These are phyloP conservation scores for Tuber melanosporum DNA, from an alignment of 495 filamentous ascomycete genomes.

Conservation along the genomic window DNA sequence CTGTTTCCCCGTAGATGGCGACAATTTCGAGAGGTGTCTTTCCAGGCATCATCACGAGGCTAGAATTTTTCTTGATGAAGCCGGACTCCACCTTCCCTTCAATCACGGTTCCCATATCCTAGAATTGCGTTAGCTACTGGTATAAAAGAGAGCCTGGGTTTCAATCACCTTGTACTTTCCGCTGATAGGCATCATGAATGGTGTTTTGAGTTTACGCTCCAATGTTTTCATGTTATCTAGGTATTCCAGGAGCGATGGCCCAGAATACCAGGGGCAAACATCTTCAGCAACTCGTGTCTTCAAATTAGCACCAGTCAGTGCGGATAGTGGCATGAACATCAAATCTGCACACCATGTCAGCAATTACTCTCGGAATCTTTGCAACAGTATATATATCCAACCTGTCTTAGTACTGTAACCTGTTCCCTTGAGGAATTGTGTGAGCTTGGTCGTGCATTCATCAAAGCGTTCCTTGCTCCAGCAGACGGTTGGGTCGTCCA, in stretches of 20 bases:
- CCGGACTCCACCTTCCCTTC: conserved; percentile 97
- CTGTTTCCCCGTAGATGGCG: conserved; percentile 88
- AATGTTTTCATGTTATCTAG: conserved; percentile 83
- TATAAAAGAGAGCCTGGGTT: background rate
- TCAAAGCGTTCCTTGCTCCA: conserved; percentile 89
- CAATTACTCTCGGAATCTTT: background rate
- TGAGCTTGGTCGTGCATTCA: conserved; percentile 85
- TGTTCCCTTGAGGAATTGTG: conserved; percentile 77
- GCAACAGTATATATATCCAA: conserved; percentile 12
- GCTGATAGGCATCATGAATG: conserved; percentile 98
- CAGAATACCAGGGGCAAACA: conserved; percentile 74
- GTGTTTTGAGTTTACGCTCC: conserved; percentile 92
- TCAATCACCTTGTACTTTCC: conserved; percentile 68
- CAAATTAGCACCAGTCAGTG: conserved; percentile 75
- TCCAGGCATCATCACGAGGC: conserved; percentile 90
- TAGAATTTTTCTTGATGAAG: conserved; percentile 77
- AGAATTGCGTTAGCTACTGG: conserved; percentile 1
- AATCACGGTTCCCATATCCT: conserved; percentile 92
- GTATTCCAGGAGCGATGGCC: conserved; percentile 91
- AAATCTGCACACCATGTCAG: conserved; percentile 52
- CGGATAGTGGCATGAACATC: conserved; percentile 92
- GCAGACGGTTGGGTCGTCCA: conserved; percentile 93
- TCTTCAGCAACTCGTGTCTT: conserved; percentile 77
- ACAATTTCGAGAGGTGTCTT: conserved; percentile 69
- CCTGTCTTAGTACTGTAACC: conserved; percentile 81